Evolutionary conservation across 495 filamentous ascomycete species (phyloP).

Genomic region (Trichoderma virens): DNA sequence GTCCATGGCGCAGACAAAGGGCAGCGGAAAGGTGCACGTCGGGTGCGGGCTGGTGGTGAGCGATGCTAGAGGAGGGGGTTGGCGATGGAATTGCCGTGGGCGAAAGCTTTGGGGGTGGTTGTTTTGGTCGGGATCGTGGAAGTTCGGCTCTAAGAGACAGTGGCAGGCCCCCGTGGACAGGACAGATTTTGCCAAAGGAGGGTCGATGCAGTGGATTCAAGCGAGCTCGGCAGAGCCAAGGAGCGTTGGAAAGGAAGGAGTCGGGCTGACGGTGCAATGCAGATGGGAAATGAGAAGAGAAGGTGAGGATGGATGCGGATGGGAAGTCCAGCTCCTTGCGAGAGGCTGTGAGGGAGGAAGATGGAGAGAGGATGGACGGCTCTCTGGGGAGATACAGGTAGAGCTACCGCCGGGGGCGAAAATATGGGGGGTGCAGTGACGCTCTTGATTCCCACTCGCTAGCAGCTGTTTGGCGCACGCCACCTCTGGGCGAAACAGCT

Average conservation of each 20-base stretch:
- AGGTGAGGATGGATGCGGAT: slow-evolving; percentile 23
- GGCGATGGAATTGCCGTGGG: slow-evolving; percentile 7
- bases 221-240: slow-evolving; percentile 10
- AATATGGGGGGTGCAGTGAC: slow-evolving; percentile 9
- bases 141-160: slow-evolving; percentile 6
- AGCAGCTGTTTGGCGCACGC: slow-evolving; percentile 1
- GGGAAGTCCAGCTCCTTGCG: slow-evolving; percentile 13
- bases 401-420: slow-evolving; percentile 6
- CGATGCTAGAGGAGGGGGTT: slow-evolving; percentile 12
- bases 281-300: slow-evolving; percentile 34
- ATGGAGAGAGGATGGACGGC: background rate
- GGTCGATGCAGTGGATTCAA: slow-evolving; percentile 3
- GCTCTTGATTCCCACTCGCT: slow-evolving; percentile 7
- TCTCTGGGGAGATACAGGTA: background rate
- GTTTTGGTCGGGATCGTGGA: background rate
- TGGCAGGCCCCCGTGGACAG: slow-evolving; percentile 3
- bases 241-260: slow-evolving; percentile 32
- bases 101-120: slow-evolving; percentile 15
- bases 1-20: slow-evolving; percentile 13
- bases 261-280: slow-evolving; percentile 1
- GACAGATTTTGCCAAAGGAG: slow-evolving; percentile 9
- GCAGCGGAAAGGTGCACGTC: slow-evolving; percentile 35
- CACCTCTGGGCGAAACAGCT: background rate
- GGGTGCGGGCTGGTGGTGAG: slow-evolving; percentile 31
- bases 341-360: slow-evolving; percentile 15